These are phyloP conservation scores for Cicer pinnatifidum DNA, from an alignment of 306 rosid genomes.

Conservation along the genomic window DNA sequence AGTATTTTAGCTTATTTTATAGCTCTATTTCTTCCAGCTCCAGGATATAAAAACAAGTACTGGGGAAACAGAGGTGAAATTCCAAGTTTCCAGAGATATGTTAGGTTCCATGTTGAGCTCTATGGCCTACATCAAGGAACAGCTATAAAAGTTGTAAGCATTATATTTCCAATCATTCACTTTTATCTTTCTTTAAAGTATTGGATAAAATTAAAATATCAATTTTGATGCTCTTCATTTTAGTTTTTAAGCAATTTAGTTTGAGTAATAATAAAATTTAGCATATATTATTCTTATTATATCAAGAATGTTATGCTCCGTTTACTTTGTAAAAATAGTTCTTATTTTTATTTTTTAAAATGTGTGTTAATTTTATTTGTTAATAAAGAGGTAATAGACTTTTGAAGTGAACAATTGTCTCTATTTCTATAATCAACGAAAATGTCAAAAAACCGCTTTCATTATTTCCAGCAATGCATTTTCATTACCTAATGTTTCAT, in stretches of 20 bases:
- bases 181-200: constrained; percentile 29
- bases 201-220: neutral
- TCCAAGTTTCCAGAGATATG: constrained; percentile 79
- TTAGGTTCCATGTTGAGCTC: constrained; percentile 74
- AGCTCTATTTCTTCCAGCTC: constrained; percentile 58
- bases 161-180: constrained; percentile 31
- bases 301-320: neutral
- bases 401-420: no score
- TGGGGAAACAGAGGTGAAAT: constrained; percentile 77
- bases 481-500: no score
- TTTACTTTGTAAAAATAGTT: no score
- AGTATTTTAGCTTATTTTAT: constrained; percentile 25
- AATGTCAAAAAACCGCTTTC: no score
- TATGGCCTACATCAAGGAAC: constrained; percentile 71
- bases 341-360: no score
- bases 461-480: no score
- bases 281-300: neutral
- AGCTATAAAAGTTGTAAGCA: constrained; percentile 74
- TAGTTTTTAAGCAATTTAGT: neutral
- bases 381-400: no score
- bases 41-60: constrained; percentile 73
- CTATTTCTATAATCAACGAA: no score
- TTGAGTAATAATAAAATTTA: no score
- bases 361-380: no score
- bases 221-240: neutral